Conservation (phyloP, 2,329 filamentous ascomycete genomes). For the Fusarium secorum region DNA sequence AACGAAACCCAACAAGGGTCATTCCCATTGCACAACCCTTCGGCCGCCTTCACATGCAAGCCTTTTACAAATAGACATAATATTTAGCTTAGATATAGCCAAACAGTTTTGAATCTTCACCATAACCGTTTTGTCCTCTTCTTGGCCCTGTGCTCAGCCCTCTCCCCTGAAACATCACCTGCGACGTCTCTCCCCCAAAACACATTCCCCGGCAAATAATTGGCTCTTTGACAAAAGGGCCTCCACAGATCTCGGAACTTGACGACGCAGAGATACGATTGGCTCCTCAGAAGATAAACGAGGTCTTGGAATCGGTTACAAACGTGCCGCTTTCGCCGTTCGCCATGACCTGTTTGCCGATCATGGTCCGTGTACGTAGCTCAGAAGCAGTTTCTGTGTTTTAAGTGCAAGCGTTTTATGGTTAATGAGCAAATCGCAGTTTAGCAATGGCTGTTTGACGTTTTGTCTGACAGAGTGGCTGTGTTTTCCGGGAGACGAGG, state of each 20-base stretch:
- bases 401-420: background rate
- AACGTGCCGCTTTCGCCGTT: background rate
- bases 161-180: conserved; percentile 9
- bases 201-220: background rate
- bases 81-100: background rate
- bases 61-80: background rate
- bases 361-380: background rate
- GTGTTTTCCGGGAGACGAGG: conserved; percentile 5
- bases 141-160: background rate
- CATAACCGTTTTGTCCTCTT: background rate
- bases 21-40: background rate
- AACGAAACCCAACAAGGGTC: background rate
- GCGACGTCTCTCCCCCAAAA: background rate
- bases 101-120: background rate
- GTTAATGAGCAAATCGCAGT: background rate
- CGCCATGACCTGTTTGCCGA: background rate
- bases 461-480: conserved; percentile 18
- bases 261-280: background rate
- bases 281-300: background rate
- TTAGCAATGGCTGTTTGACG: background rate
- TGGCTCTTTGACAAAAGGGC: background rate
- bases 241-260: conserved; percentile 9
- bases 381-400: background rate
- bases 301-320: background rate
- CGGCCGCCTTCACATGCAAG: background rate